Percentiles rank a stretch among this genome's conserved stretches.
Evolutionary conservation across 345 rosid species (phyloP).

Genomic region (Lumnitzera racemosa): DNA sequence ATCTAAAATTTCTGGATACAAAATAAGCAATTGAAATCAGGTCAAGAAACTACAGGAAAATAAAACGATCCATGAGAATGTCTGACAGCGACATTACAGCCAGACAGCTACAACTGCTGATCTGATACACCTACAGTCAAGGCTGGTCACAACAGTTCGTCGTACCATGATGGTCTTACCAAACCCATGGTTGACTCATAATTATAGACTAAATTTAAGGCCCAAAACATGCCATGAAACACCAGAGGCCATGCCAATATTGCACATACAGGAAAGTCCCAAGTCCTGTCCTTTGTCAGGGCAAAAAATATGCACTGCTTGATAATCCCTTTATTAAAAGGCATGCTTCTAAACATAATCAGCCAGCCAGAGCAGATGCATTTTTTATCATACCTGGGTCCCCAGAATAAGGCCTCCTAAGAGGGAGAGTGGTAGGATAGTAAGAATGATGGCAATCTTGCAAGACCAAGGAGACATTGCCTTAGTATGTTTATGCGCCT

Average conservation of each 20-base stretch:
- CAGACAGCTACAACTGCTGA: neutral
- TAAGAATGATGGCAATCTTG: constrained; percentile 47
- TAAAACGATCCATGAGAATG: too few species aligned
- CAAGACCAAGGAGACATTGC: constrained; percentile 12
- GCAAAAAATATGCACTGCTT: too few species aligned
- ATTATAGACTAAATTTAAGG: too few species aligned
- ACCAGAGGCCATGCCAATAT: too few species aligned
- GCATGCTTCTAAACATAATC: neutral
- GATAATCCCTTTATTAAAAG: neutral
- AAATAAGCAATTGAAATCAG: constrained; percentile 5
- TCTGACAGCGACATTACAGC: neutral
- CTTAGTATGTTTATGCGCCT: too few species aligned
- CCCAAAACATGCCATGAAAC: too few species aligned
- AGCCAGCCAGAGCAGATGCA: neutral
- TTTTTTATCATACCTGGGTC: constrained; percentile 56
- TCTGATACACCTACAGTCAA: too few species aligned
- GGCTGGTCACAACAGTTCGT: too few species aligned
- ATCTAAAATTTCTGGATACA: constrained; percentile 53
- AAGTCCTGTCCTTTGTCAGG: too few species aligned
- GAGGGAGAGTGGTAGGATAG: constrained; percentile 73
- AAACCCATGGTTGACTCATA: too few species aligned
- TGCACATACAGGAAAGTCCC: too few species aligned
- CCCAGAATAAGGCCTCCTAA: constrained; percentile 65
- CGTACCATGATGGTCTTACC: too few species aligned
- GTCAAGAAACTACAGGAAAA: neutral